Percentiles rank a stretch among this genome's conserved stretches.
phyloP scores from a whole-genome alignment of 805 yeast genomes.

The Wickerhamiella bombiphila region DNA sequence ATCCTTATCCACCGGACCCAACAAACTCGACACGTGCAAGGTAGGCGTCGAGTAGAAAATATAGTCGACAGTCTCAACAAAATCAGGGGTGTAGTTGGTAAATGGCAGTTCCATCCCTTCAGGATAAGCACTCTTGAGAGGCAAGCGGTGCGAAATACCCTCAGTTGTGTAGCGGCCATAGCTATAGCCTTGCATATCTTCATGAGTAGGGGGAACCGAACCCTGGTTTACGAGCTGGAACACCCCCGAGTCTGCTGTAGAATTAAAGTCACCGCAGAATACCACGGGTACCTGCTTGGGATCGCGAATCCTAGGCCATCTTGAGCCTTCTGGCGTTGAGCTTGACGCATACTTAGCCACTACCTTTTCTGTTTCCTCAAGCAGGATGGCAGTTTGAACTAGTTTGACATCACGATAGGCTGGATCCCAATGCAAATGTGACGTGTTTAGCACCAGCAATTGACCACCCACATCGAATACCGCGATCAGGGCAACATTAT shows the following conservation, averaged over 20 bases:
- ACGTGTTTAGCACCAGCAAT: slow-evolving; percentile 60
- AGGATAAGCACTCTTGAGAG: slow-evolving; percentile 73
- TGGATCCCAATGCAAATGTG: slow-evolving; percentile 98
- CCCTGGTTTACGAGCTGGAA: slow-evolving; percentile 80
- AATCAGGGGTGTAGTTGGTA: slow-evolving; percentile 86
- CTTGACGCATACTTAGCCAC: slow-evolving; percentile 32
- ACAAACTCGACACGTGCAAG: slow-evolving; percentile 69
- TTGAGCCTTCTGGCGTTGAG: slow-evolving; percentile 20
- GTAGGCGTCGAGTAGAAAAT: slow-evolving; percentile 81
- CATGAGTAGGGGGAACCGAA: slow-evolving; percentile 50
- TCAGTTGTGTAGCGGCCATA: slow-evolving; percentile 85
- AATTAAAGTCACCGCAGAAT: slow-evolving; percentile 93
- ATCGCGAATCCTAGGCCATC: slow-evolving; percentile 28
- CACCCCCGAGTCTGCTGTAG: slow-evolving; percentile 76
- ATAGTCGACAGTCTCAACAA: slow-evolving; percentile 87
- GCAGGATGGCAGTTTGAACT: slow-evolving; percentile 79
- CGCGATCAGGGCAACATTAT: slow-evolving; percentile 72
- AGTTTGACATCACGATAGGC: slow-evolving; percentile 90
- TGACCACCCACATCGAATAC: slow-evolving; percentile 58
- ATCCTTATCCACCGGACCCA: slow-evolving; percentile 70
- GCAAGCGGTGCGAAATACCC: slow-evolving; percentile 70
- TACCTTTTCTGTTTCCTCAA: slow-evolving; percentile 70
- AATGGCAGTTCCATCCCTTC: slow-evolving; percentile 81
- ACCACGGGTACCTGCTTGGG: slow-evolving; percentile 52
- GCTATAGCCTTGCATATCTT: slow-evolving; percentile 70